Base-by-base conservation (phyloP, 208 protist species). In the Angomonas deanei region DNA sequence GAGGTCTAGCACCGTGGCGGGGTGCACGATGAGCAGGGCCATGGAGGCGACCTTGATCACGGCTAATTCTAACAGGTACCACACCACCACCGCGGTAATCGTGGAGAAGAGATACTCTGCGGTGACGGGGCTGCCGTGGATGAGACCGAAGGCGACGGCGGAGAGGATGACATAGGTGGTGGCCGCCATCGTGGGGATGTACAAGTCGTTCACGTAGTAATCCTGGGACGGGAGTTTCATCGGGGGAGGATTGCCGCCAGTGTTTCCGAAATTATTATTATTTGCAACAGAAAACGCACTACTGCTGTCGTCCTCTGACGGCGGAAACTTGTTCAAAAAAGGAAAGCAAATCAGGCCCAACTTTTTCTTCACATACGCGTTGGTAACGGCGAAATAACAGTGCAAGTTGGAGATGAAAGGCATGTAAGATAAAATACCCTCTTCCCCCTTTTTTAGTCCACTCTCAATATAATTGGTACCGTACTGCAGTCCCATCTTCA, bases 141-240 rank as follows among this genome's bases (percentile, higher is more conserved):
- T 23, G 1, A 78, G 55, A 50, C 85, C 85, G 62, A 72, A 61
- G 4, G 88, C 38, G 57, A 86, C 80, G 42, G 79, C 85, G 26
- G 71, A 82, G 21, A 94, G 68, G 10, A 88, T 81, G 10, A 92
- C 61, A 64, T 94, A 92, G 4, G 88, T 92, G 36, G 89, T 78
- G 46, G 75, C 62, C 11, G 72, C 84, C 88, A 94, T 94, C 21
- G 92, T 65, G 11, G 88, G 88, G 32, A 94, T 81, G 80, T 94
- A 94, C 3, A 94, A 74, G 55, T 94, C 88, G 48, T 76, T 79
- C 1, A 74, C 76, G 57, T 78, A 80, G 36, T 70, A 55, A 56
- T 92, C 76, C 52, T 90, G 55, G 21, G 69, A 64, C 2, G 85
- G 88, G 10, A 84, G 68, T 23, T 71, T 19, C 2, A 48, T 32